A percentile compares a stretch with the other conserved stretches of the same genome.
Conservation (phyloP, 441 rosid genomes). For the Populus hybrid region DNA sequence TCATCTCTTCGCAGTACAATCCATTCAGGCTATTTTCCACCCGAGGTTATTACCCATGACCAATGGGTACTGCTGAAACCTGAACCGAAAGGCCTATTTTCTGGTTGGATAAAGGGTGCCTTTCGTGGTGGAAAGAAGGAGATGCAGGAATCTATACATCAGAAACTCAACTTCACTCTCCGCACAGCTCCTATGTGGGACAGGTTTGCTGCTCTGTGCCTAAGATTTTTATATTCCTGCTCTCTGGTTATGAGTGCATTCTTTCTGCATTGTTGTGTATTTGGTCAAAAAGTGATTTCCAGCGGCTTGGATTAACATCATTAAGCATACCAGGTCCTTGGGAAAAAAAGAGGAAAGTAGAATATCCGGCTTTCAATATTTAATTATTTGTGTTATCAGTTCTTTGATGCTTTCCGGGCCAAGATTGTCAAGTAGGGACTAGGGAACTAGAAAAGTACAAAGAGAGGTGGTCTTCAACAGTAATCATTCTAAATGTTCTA, state of each 20-base stretch:
- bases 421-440: background rate
- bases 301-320: background rate
- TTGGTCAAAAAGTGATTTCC: background rate
- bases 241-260: slow-evolving; percentile 5
- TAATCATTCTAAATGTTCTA: background rate
- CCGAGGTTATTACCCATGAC: slow-evolving; percentile 72
- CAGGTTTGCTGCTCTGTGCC: slow-evolving; percentile 45
- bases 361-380: background rate
- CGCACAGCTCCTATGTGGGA: slow-evolving; percentile 85
- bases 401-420: background rate
- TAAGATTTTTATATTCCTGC: background rate
- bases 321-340: background rate
- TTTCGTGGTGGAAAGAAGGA: slow-evolving; percentile 77
- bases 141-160: slow-evolving; percentile 70
- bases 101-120: slow-evolving; percentile 88
- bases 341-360: background rate
- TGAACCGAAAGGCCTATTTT: slow-evolving; percentile 44
- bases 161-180: slow-evolving; percentile 69
- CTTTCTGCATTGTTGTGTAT: slow-evolving; percentile 2
- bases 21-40: slow-evolving; percentile 50
- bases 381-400: background rate
- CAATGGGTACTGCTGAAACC: slow-evolving; percentile 76
- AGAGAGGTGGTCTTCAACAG: background rate
- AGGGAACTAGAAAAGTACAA: background rate
- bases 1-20: slow-evolving; percentile 34